Base-by-base conservation (phyloP, 306 rosid genomes). In the Benincasa hispida region DNA sequence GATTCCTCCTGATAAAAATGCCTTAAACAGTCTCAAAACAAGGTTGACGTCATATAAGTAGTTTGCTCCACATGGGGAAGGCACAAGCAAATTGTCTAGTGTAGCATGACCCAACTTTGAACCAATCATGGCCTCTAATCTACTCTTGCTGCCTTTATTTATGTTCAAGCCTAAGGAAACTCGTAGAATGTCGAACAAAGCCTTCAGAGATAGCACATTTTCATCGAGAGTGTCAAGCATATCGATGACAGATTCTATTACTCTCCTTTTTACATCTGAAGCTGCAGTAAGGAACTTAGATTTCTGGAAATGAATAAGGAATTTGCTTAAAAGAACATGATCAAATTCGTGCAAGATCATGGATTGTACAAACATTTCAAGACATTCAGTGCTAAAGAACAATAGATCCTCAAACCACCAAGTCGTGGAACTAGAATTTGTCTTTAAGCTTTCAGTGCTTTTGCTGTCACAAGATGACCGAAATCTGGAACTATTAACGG, bases 371-470 rank as follows among this genome's bases (percentile, higher is more conserved):
- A 92, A 78, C 89, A 78, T 82, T 81, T 82, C 83, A 82, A 88
- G 78, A 86, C 80, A 34, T 65, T 59, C 70, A 28, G 91, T 90
- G 79, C 80, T 83, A 63, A 94, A 77, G 69, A 90, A 76, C 28
- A 87, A 48, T 30, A 94, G 96, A 86, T 94, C 97, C 51, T 90
- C 96, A 78, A 90, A 94, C 98, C 98, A 93, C 98, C 97, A 90
- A 1, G 88, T 80, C 37, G 90, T 63, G 22, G 88, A 86, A 69
- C 91, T 80, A 63, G 27, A 85, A 78, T 28, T 81, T 18, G 96
- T 85, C 83, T 90, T 91, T 27, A 86, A 58, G 69, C 99, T 91
- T 85, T 87, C 96, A 4, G 95, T 87, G 83, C 99, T 91, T 85
- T 89, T 89, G 15, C 93, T 85, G 79, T 94, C 97, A 17, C 89